Evolutionary conservation across 495 filamentous ascomycete species (phyloP).

Genomic region (Bryoglossum gracile): DNA sequence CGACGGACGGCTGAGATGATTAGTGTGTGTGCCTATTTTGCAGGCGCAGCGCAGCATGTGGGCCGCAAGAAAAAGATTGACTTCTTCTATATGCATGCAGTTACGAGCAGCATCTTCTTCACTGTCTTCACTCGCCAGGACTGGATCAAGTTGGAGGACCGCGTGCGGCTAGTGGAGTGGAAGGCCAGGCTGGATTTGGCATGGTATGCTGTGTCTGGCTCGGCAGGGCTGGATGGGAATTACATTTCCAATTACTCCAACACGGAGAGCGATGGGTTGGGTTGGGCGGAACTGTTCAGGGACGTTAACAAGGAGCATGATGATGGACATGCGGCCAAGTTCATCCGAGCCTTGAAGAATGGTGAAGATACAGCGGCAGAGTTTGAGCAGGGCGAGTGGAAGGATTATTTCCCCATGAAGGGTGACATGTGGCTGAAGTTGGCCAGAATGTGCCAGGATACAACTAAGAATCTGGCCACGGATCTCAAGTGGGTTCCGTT

Average conservation of each 20-base stretch:
- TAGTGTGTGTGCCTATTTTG: slow-evolving; percentile 20
- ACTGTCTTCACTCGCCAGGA: slow-evolving; percentile 23
- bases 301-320: slow-evolving; percentile 28
- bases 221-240: slow-evolving; percentile 17
- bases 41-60: slow-evolving; percentile 25
- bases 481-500: slow-evolving; percentile 34
- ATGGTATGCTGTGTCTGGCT: slow-evolving; percentile 29
- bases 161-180: slow-evolving; percentile 31
- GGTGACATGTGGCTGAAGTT: slow-evolving; percentile 31
- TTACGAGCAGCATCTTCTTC: slow-evolving; percentile 30
- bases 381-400: slow-evolving; percentile 20
- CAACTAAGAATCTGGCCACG: slow-evolving; percentile 29
- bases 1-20: slow-evolving; percentile 30
- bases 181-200: slow-evolving; percentile 32
- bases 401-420: slow-evolving; percentile 22
- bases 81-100: slow-evolving; percentile 37
- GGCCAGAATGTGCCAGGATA: slow-evolving; percentile 29
- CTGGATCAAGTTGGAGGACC: slow-evolving; percentile 28
- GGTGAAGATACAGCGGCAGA: slow-evolving; percentile 23
- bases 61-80: slow-evolving; percentile 32
- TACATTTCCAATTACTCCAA: slow-evolving; percentile 18
- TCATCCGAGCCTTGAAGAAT: slow-evolving; percentile 31
- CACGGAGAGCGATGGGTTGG: slow-evolving; percentile 18
- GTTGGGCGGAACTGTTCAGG: slow-evolving; percentile 28
- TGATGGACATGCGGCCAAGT: slow-evolving; percentile 35